Conservation (phyloP, 768 basidiomycete species). For the Tylopilus balloui region DNA sequence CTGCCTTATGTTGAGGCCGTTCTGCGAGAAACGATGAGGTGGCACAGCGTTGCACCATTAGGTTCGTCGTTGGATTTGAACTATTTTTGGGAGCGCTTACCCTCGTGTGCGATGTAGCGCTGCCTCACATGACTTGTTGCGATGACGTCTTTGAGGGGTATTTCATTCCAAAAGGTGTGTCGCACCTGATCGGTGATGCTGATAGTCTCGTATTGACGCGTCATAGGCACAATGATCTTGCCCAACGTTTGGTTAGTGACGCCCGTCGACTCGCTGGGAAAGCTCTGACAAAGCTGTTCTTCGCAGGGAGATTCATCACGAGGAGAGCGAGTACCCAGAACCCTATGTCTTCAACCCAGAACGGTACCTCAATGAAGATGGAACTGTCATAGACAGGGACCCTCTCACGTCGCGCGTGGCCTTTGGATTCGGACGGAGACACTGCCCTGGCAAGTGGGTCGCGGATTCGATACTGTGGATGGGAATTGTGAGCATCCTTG, state of each 20-base stretch:
- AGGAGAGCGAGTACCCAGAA: conserved; percentile 26
- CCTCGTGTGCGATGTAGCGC: conserved; percentile 9
- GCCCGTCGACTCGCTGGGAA: not conserved
- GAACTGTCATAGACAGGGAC: conserved; percentile 20
- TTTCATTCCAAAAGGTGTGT: conserved; percentile 35
- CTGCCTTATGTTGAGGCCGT: conserved; percentile 30
- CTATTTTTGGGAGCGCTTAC: conserved; percentile 5
- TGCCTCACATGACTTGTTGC: conserved; percentile 26
- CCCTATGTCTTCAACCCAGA: conserved; percentile 28
- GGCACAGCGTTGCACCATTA: conserved; percentile 29
- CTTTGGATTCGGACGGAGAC: conserved; percentile 31
- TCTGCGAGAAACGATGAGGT: conserved; percentile 31
- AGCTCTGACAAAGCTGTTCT: not conserved
- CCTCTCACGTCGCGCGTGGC: conserved; percentile 26
- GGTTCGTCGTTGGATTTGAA: conserved; percentile 14
- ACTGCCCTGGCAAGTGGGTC: conserved; percentile 31
- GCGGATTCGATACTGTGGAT: conserved; percentile 32
- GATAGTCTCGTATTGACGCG: conserved; percentile 6
- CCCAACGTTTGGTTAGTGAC: conserved; percentile 28
- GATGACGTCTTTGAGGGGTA: conserved; percentile 46
- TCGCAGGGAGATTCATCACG: conserved; percentile 29
- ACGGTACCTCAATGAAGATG: conserved; percentile 23
- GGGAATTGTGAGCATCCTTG: conserved; percentile 27
- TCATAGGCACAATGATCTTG: conserved; percentile 24
- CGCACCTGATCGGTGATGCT: not conserved